phyloP scores from a whole-genome alignment of 2,329 filamentous ascomycete species.

The Penicillium nordicum region DNA sequence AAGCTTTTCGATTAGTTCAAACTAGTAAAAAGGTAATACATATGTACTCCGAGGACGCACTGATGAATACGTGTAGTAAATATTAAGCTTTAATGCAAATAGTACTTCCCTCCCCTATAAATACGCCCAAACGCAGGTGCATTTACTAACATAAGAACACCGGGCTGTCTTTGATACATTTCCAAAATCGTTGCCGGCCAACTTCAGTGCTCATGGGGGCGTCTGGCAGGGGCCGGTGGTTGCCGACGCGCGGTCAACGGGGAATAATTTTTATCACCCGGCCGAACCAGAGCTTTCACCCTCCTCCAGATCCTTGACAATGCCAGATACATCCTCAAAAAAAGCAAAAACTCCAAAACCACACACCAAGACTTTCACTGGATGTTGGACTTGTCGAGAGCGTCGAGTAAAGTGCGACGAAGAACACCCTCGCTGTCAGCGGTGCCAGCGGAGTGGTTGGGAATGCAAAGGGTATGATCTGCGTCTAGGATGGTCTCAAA shows the following conservation, averaged over 20 bases:
- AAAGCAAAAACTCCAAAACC: conserved; percentile 15
- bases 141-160: neutral
- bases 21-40: neutral
- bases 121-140: neutral
- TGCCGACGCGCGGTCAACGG: conserved; percentile 9
- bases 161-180: neutral
- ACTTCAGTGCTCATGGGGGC: neutral
- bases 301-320: conserved; percentile 9
- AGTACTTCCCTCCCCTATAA: neutral
- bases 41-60: neutral
- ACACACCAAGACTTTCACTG: conserved; percentile 25
- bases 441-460: conserved; percentile 21
- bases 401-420: conserved; percentile 26
- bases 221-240: conserved; percentile 4
- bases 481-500: conserved; percentile 22
- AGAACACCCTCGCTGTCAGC: conserved; percentile 18
- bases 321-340: conserved; percentile 11
- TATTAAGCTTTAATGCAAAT: neutral
- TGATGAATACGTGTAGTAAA: neutral
- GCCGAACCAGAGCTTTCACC: conserved; percentile 5
- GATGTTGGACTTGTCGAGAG: conserved; percentile 25
- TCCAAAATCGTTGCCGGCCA: neutral
- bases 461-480: conserved; percentile 23
- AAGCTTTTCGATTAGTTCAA: neutral
- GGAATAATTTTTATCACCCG: conserved; percentile 1